These are phyloP conservation scores for Paramyrothecium roridum DNA, from an alignment of 2,329 filamentous ascomycete genomes.

Conservation along the genomic window DNA sequence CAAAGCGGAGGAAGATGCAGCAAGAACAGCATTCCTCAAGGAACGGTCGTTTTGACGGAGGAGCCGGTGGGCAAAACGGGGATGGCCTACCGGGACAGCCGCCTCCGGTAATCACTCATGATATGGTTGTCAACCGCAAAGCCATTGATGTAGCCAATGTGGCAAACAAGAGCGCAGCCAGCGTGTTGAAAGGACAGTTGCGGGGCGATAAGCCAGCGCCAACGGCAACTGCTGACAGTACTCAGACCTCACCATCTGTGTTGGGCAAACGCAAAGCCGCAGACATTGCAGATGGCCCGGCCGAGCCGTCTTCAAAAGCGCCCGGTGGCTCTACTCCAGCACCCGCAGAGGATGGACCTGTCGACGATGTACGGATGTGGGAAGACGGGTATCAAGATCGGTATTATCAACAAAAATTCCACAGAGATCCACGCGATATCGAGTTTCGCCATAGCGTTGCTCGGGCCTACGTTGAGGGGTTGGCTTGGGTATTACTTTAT, in stretches of 20 bases:
- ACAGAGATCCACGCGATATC: constrained; percentile 74
- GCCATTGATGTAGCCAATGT: constrained; percentile 65
- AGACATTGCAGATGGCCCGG: constrained; percentile 39
- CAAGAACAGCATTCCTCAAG: constrained; percentile 34
- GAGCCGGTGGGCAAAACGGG: constrained; percentile 12
- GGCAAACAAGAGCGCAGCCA: constrained; percentile 93
- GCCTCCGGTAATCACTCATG: constrained; percentile 69
- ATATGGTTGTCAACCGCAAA: constrained; percentile 78
- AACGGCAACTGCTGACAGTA: constrained; percentile 9
- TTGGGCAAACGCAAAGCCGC: neutral
- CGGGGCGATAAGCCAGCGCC: constrained; percentile 37
- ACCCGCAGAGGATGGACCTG: constrained; percentile 58
- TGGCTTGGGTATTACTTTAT: constrained; percentile 93
- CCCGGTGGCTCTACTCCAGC: constrained; percentile 42
- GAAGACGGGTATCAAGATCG: constrained; percentile 92
- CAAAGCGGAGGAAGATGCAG: constrained; percentile 74
- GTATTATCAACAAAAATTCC: constrained; percentile 97
- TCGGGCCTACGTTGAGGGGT: constrained; percentile 86
- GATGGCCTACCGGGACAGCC: constrained; percentile 49
- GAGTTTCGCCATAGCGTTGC: constrained; percentile 88
- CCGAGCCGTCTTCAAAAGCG: constrained; percentile 59
- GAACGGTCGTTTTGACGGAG: constrained; percentile 22
- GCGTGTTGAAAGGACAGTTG: constrained; percentile 78
- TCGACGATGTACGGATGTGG: constrained; percentile 87
- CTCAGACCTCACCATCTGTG: constrained; percentile 25